Evolutionary conservation across 495 filamentous ascomycete genomes (phyloP).

Genomic region (Tuber aestivum): DNA sequence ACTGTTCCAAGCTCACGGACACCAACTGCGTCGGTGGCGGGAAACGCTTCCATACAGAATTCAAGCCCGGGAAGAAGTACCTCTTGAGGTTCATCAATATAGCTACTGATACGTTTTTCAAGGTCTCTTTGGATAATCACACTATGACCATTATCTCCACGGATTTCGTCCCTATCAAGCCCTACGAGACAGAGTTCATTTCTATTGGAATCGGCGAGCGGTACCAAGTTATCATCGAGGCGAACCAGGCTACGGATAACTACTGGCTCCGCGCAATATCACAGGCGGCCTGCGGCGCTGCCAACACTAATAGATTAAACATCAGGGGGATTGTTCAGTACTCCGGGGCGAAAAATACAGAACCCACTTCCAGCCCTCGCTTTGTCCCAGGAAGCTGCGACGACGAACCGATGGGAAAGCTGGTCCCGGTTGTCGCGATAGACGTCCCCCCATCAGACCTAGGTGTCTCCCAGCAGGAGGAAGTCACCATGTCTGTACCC

Average conservation of each 20-base stretch:
- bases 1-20: constrained; percentile 1
- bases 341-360: constrained; percentile 38
- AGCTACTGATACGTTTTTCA: constrained; percentile 47
- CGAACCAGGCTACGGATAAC: constrained; percentile 47
- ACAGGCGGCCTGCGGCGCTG: constrained; percentile 47
- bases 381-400: constrained; percentile 44
- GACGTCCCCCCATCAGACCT: constrained; percentile 39
- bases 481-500: constrained; percentile 35
- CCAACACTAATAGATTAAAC: constrained; percentile 47
- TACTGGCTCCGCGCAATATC: constrained; percentile 64
- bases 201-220: constrained; percentile 62
- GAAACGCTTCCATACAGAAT: constrained; percentile 44
- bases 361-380: constrained; percentile 43
- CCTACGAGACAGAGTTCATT: constrained; percentile 47
- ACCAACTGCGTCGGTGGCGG: constrained; percentile 34
- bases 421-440: constrained; percentile 48
- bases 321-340: constrained; percentile 58
- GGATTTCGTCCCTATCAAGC: constrained; percentile 52
- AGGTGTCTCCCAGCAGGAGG: constrained; percentile 27
- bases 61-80: constrained; percentile 48
- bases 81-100: constrained; percentile 55
- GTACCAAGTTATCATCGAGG: constrained; percentile 63
- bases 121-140: constrained; percentile 49
- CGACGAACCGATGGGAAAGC: constrained; percentile 44
- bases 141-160: constrained; percentile 49